phyloP scores from a whole-genome alignment of 768 basidiomycete genomes.

The Suillus hirtellus region DNA sequence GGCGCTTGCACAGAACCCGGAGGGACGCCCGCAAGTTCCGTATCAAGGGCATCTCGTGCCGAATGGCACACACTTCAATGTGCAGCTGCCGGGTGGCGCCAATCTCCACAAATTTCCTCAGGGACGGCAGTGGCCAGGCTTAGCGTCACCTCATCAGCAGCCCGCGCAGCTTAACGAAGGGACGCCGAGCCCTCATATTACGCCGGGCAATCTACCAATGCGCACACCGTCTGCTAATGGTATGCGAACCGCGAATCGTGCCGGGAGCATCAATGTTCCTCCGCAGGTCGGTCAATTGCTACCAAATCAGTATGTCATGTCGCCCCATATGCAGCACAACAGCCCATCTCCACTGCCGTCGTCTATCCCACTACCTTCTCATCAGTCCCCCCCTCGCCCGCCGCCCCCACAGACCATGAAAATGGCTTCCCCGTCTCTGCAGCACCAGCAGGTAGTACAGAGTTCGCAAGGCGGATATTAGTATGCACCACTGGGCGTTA shows the following conservation, averaged over 20 bases:
- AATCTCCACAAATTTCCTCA: constrained; percentile 39
- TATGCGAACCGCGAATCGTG: constrained; percentile 44
- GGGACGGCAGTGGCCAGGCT: constrained; percentile 41
- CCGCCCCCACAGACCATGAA: constrained; percentile 52
- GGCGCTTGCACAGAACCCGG: constrained; percentile 44
- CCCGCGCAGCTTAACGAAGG: constrained; percentile 28
- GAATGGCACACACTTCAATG: constrained; percentile 31
- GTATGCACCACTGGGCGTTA: constrained; percentile 17
- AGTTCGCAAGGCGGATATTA: constrained; percentile 57
- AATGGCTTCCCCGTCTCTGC: constrained; percentile 55
- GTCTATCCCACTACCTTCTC: constrained; percentile 35
- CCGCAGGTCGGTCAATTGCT: constrained; percentile 30
- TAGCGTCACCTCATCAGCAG: constrained; percentile 26
- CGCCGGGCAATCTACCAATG: constrained; percentile 37
- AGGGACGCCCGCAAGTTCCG: constrained; percentile 34
- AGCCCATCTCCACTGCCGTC: constrained; percentile 49
- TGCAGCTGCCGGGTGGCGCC: constrained; percentile 25
- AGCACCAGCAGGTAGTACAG: constrained; percentile 54
- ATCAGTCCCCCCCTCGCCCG: constrained; percentile 52
- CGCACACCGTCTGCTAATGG: constrained; percentile 62
- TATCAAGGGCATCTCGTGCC: constrained; percentile 32
- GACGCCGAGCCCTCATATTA: constrained; percentile 41
- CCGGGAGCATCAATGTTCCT: constrained; percentile 18
- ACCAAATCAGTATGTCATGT: constrained; percentile 45
- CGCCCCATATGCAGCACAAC: constrained; percentile 49